Evolutionary conservation across 495 filamentous ascomycete species (phyloP), one percentile per base, ranked within the genome.

Genomic region (Xeromyces bisporus): DNA sequence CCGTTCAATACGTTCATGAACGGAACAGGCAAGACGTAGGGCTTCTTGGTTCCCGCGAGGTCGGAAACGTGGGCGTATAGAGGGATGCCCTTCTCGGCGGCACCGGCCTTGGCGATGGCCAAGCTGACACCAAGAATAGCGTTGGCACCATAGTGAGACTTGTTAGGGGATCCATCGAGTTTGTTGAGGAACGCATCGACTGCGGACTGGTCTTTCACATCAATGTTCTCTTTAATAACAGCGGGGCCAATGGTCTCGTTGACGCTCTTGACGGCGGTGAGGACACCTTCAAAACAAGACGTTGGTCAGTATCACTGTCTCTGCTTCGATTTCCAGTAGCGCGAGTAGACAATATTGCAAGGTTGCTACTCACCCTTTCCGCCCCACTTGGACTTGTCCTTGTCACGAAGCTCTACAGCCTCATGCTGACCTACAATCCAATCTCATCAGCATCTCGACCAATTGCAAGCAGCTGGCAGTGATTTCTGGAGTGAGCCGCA

Each of bases 1-100:
- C 91, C 91, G 62, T 99, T 99, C 38, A 99, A 72, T 52, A 99
- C 91, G 67, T 99, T 99, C 84, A 85, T 81, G 80, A 99, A 99
- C 40, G 91, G 91, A 34, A 99, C 91, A 32, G 91, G 91, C 7
- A 99, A 78, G 37, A 99, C 91, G 51, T 92, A 99, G 49, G 91
- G 91, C 78, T 99, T 93, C 79, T 96, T 94, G 58, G 89, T 96
- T 41, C 85, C 89, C 36, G 91, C 85, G 44, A 99, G 80, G 60
- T 96, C 91, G 50, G 89, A 93, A 56, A 99, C 75, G 66, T 99
- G 91, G 43, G 80, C 83, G 55, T 96, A 99, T 40, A 99, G 80
- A 41, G 91, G 91, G 34, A 99, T 77, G 43, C 75, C 74, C 78
- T 99, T 99, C 77, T 94, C 85, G 51, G 89, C 89, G 48, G 89